Conservation (phyloP, 805 yeast genomes). For the Saturnispora halmiae region DNA sequence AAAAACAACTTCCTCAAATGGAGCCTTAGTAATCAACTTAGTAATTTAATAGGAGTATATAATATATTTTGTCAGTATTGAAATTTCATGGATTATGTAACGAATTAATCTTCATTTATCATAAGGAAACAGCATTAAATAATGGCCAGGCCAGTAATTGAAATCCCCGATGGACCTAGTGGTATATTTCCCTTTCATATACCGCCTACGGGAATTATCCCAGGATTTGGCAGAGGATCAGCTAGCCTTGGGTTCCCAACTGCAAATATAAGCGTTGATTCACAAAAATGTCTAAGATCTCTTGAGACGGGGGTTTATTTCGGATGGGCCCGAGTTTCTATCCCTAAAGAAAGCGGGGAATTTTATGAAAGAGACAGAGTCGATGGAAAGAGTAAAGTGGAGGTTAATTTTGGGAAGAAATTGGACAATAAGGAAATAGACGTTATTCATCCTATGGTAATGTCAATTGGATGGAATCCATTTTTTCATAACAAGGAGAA, state of each 20-base stretch:
- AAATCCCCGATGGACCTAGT: conserved; percentile 33
- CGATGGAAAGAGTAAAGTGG: conserved; percentile 36
- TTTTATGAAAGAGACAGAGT: conserved; percentile 17
- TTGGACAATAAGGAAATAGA: conserved; percentile 38
- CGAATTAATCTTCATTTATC: not conserved
- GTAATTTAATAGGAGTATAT: too few species aligned
- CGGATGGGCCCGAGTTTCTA: conserved; percentile 42
- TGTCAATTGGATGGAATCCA: conserved; percentile 96
- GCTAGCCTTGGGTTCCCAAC: conserved; percentile 92
- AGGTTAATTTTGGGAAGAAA: conserved; percentile 52
- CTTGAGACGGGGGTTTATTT: conserved; percentile 79
- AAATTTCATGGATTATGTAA: too few species aligned
- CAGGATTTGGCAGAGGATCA: conserved; percentile 96
- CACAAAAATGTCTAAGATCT: conserved; percentile 33
- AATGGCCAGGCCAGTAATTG: conserved; percentile 36
- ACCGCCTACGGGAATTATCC: conserved; percentile 39
- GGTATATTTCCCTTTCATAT: conserved; percentile 43
- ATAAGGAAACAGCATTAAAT: too few species aligned
- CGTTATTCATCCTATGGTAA: conserved; percentile 68
- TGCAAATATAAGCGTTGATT: conserved; percentile 68
- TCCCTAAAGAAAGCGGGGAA: conserved; percentile 1
- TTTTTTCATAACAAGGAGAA: conserved; percentile 71
- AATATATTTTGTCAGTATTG: too few species aligned
- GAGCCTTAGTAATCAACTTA: conserved; percentile 2
- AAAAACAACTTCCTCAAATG: conserved; percentile 5